Conservation (phyloP, 2,329 filamentous ascomycete genomes). For the Trichoderma arundinaceum region DNA sequence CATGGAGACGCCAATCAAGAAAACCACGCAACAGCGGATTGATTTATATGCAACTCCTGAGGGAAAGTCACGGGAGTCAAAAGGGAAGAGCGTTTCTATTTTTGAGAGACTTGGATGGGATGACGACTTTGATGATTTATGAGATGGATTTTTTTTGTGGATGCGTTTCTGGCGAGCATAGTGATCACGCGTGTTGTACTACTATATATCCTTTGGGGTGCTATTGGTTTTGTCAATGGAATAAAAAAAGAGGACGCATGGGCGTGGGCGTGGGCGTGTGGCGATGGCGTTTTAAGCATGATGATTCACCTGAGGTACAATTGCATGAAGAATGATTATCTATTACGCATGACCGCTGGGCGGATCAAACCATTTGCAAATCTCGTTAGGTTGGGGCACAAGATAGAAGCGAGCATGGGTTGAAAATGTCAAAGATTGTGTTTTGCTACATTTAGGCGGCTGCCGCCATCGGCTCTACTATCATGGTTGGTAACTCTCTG, state of each 20-base stretch:
- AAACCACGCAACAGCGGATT: conserved; percentile 37
- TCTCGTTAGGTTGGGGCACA: conserved; percentile 7
- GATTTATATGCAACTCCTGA: conserved; percentile 33
- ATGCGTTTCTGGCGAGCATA: conserved; percentile 27
- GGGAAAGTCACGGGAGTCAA: conserved; percentile 30
- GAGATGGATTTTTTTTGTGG: conserved; percentile 31
- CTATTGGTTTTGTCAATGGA: neutral
- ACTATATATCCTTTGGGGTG: conserved; percentile 25
- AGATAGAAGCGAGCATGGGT: neutral
- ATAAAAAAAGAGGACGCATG: neutral
- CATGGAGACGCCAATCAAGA: conserved; percentile 50
- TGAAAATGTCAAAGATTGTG: neutral
- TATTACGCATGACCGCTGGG: neutral
- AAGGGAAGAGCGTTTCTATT: conserved; percentile 50
- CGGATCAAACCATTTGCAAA: conserved; percentile 7
- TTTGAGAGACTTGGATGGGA: conserved; percentile 65
- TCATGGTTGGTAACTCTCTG: conserved; percentile 72
- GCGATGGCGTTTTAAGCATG: conserved; percentile 3
- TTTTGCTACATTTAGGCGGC: conserved; percentile 29
- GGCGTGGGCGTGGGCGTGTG: neutral
- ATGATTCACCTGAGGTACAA: neutral
- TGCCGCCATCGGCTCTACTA: conserved; percentile 52
- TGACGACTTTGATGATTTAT: conserved; percentile 58
- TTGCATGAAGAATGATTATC: neutral
- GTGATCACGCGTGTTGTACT: conserved; percentile 26